Base-by-base conservation (phyloP, 2,329 filamentous ascomycete species). In the Madurella mycetomatis region DNA sequence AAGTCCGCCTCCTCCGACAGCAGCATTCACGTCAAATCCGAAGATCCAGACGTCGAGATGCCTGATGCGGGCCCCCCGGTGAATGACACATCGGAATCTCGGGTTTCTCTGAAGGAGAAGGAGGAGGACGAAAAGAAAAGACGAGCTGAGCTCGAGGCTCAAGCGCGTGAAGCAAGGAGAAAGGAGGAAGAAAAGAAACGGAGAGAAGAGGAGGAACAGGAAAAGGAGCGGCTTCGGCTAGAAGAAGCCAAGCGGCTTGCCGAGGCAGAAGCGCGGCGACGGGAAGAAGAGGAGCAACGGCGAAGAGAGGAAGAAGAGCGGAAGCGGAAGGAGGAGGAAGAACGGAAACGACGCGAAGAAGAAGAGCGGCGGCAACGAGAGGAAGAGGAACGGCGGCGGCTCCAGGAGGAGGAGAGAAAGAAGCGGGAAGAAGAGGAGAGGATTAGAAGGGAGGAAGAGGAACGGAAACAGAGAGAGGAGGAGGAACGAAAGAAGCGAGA, bases 41-140 rank as follows among this genome's bases (percentile, higher is more conserved):
- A 83, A 56, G 80, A 83, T 51, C 65, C 71, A 1, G 81, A 84
- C 51, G 65, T 80, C 9, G 78, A 81, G 17, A 83, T 84, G 80
- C 70, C 69, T 1, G 81, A 83, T 57, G 74, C 72, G 2, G 69
- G 58, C 34, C 51, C 60, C 40, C 47, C 57, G 5, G 56, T 53
- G 2, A 66, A 65, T 16, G 67, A 67, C 9, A 59, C 44, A 12
- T 42, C 60, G 5, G 67, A 68, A 30, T 57, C 61, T 4, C 69
- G 63, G 47, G 39, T 66, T 13, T 25, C 42, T 1, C 31, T 45
- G 9, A 60, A 62, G 37, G 65, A 70, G 34, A 73, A 68, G 54
- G 72, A 70, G 46, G 69, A 66, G 53, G 72, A 68, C 48, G 65
- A 65, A 56, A 56, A 62, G 56, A 60, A 50, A 47, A 60, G 60